Conservation (phyloP, 768 basidiomycete genomes). For the Infundibulicybe gibba region DNA sequence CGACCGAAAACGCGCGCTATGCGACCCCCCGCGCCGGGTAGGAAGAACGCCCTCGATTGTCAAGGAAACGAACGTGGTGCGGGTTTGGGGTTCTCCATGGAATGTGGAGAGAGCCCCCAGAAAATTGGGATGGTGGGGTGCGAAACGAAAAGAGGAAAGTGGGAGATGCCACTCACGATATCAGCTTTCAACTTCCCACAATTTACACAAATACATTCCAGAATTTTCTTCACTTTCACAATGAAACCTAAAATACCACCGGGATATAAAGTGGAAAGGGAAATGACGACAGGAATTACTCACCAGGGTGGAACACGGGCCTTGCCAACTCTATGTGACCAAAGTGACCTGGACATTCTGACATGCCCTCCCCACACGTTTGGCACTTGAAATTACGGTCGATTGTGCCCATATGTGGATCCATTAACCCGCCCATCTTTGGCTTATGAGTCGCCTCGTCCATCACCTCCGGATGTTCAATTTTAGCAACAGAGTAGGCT, state of each 20-base stretch:
- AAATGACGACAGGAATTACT: conserved; percentile 19
- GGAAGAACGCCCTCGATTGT: conserved; percentile 81
- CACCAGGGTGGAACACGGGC: conserved; percentile 97
- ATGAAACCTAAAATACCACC: conserved; percentile 68
- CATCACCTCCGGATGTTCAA: conserved; percentile 98
- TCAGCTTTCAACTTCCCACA: conserved; percentile 98
- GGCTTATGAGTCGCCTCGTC: conserved; percentile 90
- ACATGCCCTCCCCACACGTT: conserved; percentile 99
- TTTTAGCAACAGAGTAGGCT: conserved; percentile 97
- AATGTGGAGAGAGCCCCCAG: conserved; percentile 95
- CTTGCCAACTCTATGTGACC: conserved; percentile 96
- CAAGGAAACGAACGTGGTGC: conserved; percentile 72
- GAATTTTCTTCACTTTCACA: conserved; percentile 98
- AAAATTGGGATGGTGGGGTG: conserved; percentile 95
- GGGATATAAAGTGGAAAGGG: neutral
- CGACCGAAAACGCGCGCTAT: conserved; percentile 85
- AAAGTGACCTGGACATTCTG: conserved; percentile 99
- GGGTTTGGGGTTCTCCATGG: conserved; percentile 95
- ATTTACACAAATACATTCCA: conserved; percentile 98
- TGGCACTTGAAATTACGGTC: conserved; percentile 99
- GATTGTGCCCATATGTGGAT: conserved; percentile 97
- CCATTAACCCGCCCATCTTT: conserved; percentile 93
- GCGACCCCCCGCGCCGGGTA: conserved; percentile 60
- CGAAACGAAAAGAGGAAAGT: conserved; percentile 86
- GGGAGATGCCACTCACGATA: conserved; percentile 82